Conservation (phyloP, 2,329 filamentous ascomycete species). For the Sporothrix sp. region DNA sequence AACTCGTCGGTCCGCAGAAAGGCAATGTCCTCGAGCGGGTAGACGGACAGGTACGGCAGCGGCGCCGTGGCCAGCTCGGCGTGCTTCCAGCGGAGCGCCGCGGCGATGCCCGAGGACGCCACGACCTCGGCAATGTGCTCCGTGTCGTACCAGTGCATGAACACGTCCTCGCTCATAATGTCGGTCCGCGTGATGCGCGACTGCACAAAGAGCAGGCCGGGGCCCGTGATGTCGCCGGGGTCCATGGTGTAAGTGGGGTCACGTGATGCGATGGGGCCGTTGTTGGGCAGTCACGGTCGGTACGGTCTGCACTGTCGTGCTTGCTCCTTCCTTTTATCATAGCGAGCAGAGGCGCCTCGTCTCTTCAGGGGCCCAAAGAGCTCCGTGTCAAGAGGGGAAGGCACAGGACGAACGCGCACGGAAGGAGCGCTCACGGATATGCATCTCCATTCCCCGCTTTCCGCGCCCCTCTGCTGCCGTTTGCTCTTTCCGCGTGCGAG, state of each 20-base stretch:
- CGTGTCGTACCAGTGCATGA: slow-evolving; percentile 30
- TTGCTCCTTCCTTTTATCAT: too few species aligned
- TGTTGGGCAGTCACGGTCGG: too few species aligned
- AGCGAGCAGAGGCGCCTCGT: too few species aligned
- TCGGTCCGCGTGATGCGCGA: slow-evolving; percentile 22
- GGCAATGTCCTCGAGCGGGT: slow-evolving; percentile 27
- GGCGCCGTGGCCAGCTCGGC: slow-evolving; percentile 14
- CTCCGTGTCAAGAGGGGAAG: too few species aligned
- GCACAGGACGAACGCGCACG: neutral
- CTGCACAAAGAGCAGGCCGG: slow-evolving; percentile 25
- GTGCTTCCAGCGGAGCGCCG: slow-evolving; percentile 26
- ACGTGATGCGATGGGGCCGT: neutral
- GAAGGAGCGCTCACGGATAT: slow-evolving; percentile 2
- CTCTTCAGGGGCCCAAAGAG: neutral
- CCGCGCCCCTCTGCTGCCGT: neutral
- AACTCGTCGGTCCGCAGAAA: slow-evolving; percentile 28
- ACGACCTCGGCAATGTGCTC: slow-evolving; percentile 31
- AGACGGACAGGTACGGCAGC: slow-evolving; percentile 28
- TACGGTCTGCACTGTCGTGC: too few species aligned
- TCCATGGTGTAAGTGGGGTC: slow-evolving; percentile 4
- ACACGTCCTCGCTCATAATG: slow-evolving; percentile 24
- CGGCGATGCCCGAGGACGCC: slow-evolving; percentile 24
- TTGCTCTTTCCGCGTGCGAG: neutral
- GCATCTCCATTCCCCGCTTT: slow-evolving; percentile 6
- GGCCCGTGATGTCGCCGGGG: slow-evolving; percentile 5